These are phyloP conservation scores for Venturia aucupariae DNA, from an alignment of 2,329 filamentous ascomycete genomes.

Conservation along the genomic window DNA sequence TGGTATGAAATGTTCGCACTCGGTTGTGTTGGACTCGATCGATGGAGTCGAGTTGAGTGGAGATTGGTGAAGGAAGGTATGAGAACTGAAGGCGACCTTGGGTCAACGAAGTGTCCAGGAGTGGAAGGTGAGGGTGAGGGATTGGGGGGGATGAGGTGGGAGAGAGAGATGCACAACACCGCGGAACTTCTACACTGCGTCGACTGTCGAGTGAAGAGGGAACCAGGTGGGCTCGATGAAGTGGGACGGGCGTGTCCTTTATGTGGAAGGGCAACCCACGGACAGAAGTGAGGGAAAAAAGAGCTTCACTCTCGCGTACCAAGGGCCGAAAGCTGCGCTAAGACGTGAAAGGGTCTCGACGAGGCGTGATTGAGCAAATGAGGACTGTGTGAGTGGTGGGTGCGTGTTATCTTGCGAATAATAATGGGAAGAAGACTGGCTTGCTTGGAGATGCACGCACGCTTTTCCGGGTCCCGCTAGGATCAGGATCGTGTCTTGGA, in stretches of 20 bases:
- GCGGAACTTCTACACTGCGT: not conserved
- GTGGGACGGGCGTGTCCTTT: not conserved
- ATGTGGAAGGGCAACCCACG: not conserved
- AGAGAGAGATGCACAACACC: not conserved
- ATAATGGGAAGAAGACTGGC: not conserved
- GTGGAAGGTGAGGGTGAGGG: not conserved
- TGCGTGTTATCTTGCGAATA: constrained; percentile 1
- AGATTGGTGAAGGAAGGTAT: not conserved
- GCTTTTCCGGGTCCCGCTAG: constrained; percentile 1
- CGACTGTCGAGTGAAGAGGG: not conserved
- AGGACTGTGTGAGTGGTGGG: not conserved
- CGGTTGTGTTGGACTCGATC: not conserved
- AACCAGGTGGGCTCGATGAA: not conserved
- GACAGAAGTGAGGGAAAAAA: constrained; percentile 3
- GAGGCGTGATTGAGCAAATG: constrained; percentile 12
- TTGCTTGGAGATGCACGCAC: not conserved
- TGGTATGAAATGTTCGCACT: not conserved
- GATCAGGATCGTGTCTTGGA: not conserved
- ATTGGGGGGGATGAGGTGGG: too few relatives aligned
- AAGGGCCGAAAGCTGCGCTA: not conserved
- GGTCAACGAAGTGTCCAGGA: not conserved
- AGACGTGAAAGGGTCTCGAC: not conserved
- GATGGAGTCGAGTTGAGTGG: not conserved
- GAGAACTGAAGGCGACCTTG: not conserved
- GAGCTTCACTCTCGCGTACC: not conserved